These are phyloP conservation scores for Lentinula raphanica DNA, from an alignment of 768 basidiomycete species.

Conservation along the genomic window DNA sequence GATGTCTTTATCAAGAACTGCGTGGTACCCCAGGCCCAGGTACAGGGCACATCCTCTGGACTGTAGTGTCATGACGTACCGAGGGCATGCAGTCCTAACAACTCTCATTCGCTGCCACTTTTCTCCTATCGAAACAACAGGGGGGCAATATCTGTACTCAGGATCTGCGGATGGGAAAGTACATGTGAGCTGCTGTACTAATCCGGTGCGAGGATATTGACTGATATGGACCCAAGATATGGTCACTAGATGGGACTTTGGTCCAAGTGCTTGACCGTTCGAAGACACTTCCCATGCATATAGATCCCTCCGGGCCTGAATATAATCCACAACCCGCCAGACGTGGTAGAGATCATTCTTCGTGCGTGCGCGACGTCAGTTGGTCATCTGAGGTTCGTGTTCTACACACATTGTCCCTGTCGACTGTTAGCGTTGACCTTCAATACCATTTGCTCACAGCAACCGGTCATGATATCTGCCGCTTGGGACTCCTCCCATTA, in stretches of 20 bases:
- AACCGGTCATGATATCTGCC: conserved; percentile 89
- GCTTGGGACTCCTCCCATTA: conserved; percentile 71
- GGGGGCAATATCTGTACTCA: conserved; percentile 90
- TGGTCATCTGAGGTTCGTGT: conserved; percentile 78
- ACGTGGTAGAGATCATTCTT: conserved; percentile 28
- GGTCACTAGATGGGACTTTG: conserved; percentile 87
- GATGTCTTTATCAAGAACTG: conserved; percentile 40
- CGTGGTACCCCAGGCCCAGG: conserved; percentile 59
- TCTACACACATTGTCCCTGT: not conserved
- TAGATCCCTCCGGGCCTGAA: conserved; percentile 60
- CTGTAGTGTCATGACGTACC: conserved; percentile 93
- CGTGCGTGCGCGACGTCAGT: conserved; percentile 88
- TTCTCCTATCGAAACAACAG: conserved; percentile 89
- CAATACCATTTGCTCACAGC: conserved; percentile 23
- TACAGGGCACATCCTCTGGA: conserved; percentile 74
- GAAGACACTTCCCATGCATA: conserved; percentile 61
- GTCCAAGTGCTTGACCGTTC: conserved; percentile 82
- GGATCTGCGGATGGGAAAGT: conserved; percentile 83
- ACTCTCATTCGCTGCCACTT: conserved; percentile 97
- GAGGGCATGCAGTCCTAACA: conserved; percentile 83
- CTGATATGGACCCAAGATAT: conserved; percentile 53
- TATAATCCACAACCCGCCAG: conserved; percentile 33
- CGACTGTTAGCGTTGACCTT: not conserved
- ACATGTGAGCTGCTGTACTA: conserved; percentile 49
- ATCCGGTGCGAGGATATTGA: conserved; percentile 3